These are phyloP conservation scores for Rhizopus delemar DNA, from an alignment of 371 early-diverging fungal genomes.

Conservation along the genomic window DNA sequence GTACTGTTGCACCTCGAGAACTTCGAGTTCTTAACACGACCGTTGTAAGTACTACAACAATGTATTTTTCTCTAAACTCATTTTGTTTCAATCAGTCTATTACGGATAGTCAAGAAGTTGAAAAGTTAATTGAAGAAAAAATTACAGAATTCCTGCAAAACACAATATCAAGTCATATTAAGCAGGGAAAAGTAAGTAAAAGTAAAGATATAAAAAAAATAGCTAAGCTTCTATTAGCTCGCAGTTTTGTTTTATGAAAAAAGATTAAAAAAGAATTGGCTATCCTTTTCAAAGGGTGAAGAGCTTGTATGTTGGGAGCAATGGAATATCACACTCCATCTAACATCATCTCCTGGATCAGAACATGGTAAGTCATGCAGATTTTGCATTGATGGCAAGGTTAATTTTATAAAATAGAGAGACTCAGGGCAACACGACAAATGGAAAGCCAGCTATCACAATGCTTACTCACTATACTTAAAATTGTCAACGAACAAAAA, in stretches of 20 bases:
- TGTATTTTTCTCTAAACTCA: neutral
- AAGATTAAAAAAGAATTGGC: conserved; percentile 80
- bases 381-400: neutral
- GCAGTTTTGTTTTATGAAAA: conserved; percentile 81
- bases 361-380: conserved; percentile 63
- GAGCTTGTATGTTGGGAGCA: conserved; percentile 91
- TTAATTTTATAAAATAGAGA: conserved; percentile 25
- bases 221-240: conserved; percentile 15
- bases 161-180: conserved; percentile 26
- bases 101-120: conserved; percentile 41
- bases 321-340: conserved; percentile 74
- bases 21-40: conserved; percentile 69
- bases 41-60: conserved; percentile 51
- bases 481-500: conserved; percentile 75
- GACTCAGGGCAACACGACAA: conserved; percentile 37
- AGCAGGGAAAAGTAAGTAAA: conserved; percentile 43
- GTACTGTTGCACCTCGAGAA: conserved; percentile 75
- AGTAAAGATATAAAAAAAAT: conserved; percentile 6
- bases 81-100: conserved; percentile 27
- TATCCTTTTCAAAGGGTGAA: conserved; percentile 67
- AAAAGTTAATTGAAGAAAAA: conserved; percentile 44
- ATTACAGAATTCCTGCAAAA: conserved; percentile 41
- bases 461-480: conserved; percentile 65
- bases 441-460: conserved; percentile 47
- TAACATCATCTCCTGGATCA: conserved; percentile 49